These are phyloP conservation scores for Acanthamoeba polyphaga DNA, from an alignment of 208 protist genomes.

Conservation along the genomic window DNA sequence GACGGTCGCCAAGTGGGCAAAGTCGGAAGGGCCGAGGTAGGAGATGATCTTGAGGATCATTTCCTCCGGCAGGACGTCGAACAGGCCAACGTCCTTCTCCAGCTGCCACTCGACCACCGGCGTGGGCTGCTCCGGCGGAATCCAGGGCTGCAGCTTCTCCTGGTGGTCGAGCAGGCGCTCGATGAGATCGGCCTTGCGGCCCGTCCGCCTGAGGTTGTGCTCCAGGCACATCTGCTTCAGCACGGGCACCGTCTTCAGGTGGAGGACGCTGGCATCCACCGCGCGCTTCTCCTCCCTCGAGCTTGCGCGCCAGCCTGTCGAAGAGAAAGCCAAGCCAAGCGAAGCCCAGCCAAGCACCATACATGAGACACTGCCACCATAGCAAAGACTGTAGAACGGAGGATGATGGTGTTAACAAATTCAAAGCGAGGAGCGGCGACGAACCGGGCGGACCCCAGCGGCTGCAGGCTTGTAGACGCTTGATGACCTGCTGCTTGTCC, in stretches of 20 bases:
- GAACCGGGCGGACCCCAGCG: background rate
- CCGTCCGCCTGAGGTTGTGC: background rate
- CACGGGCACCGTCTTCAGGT: background rate
- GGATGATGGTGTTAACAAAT: background rate
- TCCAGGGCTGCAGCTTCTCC: background rate
- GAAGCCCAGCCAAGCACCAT: no score
- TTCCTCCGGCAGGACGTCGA: background rate
- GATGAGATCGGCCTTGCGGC: constrained; percentile 9
- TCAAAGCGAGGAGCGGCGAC: background rate
- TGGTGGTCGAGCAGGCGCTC: background rate
- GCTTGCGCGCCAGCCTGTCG: background rate
- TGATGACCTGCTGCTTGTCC: constrained; percentile 8
- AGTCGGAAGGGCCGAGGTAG: constrained; percentile 5
- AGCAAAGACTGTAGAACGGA: no score
- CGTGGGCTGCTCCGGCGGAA: background rate
- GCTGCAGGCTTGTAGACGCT: background rate
- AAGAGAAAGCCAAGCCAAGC: no score
- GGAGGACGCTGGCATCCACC: background rate
- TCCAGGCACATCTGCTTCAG: constrained; percentile 17
- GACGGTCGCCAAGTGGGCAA: background rate
- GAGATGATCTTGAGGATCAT: constrained; percentile 40
- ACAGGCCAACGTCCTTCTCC: background rate
- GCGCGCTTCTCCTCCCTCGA: background rate
- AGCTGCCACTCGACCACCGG: constrained; percentile 3
- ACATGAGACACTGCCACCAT: no score